Base-by-base conservation (phyloP, 768 basidiomycete genomes). In the Auricularia auricula-judae region DNA sequence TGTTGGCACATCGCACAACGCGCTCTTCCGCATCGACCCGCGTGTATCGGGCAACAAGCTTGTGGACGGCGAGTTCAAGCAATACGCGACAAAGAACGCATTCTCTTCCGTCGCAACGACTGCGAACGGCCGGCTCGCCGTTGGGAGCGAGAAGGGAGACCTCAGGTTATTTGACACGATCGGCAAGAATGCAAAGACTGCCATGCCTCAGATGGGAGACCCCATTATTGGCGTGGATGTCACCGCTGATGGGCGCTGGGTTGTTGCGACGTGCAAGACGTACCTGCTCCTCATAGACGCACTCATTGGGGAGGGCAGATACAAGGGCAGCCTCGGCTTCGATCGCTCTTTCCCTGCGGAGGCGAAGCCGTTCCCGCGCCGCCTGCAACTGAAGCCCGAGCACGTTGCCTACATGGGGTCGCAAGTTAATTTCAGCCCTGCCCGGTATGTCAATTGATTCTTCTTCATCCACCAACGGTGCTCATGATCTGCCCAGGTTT, bases 151-250 rank as follows among this genome's bases (percentile, higher is more conserved):
- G 74, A 99, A 98, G 78, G 97, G 97, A 63, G 97, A 98, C 72
- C 90, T 99, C 68, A 81, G 95, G 44, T 79, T 99, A 64, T 99
- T 94, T 69, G 97, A 99, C 75, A 81, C 88, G 59, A 89, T 99
- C 68, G 97, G 97, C 54, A 99, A 98, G 83, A 98, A 93, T 71
- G 97, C 97, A 35, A 99, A 99, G 84, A 99, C 97, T 11, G 93
- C 95, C 12, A 78, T 99, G 42, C 94, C 95, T 39, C 91, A 94
- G 54, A 80, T 98, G 21, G 97, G 97, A 14, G 94, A 97, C 76
- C 91, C 96, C 56, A 98, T 99, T 70, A 75, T 91, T 62, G 97
- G 97, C 42, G 83, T 99, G 62, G 97, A 99, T 76, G 91, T 91
- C 11, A 93, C 94, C 7, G 90, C 93, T 33, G 86, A 92, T 72